Percentiles rank a stretch among this genome's conserved stretches.
These are phyloP conservation scores for Fusarium sp. DNA, from an alignment of 2,329 filamentous ascomycete species.

Conservation along the genomic window DNA sequence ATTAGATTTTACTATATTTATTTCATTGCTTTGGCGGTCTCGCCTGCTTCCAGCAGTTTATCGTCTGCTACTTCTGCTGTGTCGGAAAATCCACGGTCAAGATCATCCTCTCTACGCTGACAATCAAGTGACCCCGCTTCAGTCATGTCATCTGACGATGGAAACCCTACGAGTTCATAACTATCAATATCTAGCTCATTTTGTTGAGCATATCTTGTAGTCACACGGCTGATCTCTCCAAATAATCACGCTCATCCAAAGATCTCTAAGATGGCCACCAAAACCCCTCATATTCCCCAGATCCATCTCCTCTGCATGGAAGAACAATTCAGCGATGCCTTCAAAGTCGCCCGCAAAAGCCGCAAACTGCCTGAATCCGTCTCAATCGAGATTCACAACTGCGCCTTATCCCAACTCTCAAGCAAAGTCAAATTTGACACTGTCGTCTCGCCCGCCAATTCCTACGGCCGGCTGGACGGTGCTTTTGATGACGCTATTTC, in stretches of 20 bases:
- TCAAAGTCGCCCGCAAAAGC: neutral
- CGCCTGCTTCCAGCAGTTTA: too few relatives aligned
- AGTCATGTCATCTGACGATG: neutral
- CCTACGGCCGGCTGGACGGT: conserved; percentile 62
- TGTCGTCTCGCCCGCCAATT: conserved; percentile 63
- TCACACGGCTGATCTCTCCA: fast-evolving
- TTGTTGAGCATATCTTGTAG: fast-evolving
- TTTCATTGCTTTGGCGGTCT: too few relatives aligned
- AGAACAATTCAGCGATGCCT: conserved; percentile 19
- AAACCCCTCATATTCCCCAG: conserved; percentile 1
- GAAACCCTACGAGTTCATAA: neutral
- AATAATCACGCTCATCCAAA: too few relatives aligned
- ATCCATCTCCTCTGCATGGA: conserved; percentile 32
- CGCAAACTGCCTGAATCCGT: conserved; percentile 42
- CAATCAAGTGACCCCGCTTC: neutral
- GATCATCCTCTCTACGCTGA: neutral
- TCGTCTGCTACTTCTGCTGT: too few relatives aligned
- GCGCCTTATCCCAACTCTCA: conserved; percentile 50
- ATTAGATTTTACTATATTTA: too few relatives aligned
- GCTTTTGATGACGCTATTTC: conserved; percentile 64
- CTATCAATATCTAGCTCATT: neutral
- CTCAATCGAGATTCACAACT: conserved; percentile 49
- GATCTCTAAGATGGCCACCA: neutral
- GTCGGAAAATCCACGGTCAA: neutral
- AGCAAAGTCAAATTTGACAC: conserved; percentile 52